Conservation (phyloP, 495 filamentous ascomycete genomes). For the Lasiosphaeria ovina region DNA sequence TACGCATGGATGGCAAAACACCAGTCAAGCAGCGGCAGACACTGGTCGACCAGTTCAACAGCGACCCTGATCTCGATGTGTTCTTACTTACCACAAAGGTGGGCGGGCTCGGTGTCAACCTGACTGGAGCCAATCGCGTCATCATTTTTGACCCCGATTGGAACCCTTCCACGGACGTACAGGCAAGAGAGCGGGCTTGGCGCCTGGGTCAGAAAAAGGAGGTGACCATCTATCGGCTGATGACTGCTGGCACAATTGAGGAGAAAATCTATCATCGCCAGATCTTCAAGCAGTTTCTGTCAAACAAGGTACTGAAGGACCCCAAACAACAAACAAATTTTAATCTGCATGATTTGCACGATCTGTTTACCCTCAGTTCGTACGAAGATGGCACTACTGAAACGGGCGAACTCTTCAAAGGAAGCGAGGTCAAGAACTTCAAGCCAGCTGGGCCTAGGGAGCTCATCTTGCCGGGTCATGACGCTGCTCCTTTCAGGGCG, state of each 20-base stretch:
- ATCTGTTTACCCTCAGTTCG: conserved; percentile 79
- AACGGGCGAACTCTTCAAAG: conserved; percentile 79
- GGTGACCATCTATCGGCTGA: conserved; percentile 89
- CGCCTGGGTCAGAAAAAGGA: conserved; percentile 90
- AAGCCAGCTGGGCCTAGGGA: conserved; percentile 41
- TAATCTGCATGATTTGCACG: conserved; percentile 79
- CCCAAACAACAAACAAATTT: conserved; percentile 87
- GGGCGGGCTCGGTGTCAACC: conserved; percentile 87
- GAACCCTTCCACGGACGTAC: conserved; percentile 92
- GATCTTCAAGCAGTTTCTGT: conserved; percentile 94
- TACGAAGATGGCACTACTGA: conserved; percentile 70
- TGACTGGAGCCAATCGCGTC: conserved; percentile 92
- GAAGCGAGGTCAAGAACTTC: conserved; percentile 67
- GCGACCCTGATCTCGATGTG: conserved; percentile 70
- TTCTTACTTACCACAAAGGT: conserved; percentile 95
- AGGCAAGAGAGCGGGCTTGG: conserved; percentile 96
- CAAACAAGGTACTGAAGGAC: conserved; percentile 90
- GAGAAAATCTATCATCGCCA: conserved; percentile 99
- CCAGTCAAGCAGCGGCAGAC: conserved; percentile 76
- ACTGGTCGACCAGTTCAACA: conserved; percentile 91
- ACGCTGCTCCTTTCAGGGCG: conserved; percentile 13
- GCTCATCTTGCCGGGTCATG: conserved; percentile 22
- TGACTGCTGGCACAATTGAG: conserved; percentile 97
- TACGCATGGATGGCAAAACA: conserved; percentile 92
- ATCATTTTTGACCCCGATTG: conserved; percentile 98